phyloP scores from a whole-genome alignment of 1,284 basidiomycete genomes.

The Ganoderma multipileum region DNA sequence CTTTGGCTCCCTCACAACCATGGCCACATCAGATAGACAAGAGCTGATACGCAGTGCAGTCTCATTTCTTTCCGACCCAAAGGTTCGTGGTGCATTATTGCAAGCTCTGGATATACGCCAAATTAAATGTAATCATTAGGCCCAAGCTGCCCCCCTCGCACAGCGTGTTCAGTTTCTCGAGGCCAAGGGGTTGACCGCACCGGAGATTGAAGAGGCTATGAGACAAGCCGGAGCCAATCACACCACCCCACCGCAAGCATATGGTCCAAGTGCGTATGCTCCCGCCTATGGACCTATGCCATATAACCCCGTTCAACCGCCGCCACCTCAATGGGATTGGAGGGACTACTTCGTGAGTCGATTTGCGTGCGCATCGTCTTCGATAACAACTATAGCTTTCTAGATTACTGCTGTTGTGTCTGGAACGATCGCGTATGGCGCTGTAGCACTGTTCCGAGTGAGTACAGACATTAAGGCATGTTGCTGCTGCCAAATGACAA shows the following conservation, averaged over 20 bases:
- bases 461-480: slow-evolving; percentile 28
- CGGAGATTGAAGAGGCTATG: slow-evolving; percentile 91
- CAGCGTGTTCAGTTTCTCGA: slow-evolving; percentile 94
- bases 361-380: background rate
- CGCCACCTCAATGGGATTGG: slow-evolving; percentile 81
- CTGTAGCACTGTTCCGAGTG: slow-evolving; percentile 86
- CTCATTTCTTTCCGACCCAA: slow-evolving; percentile 80
- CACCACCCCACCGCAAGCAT: slow-evolving; percentile 29
- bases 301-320: slow-evolving; percentile 48
- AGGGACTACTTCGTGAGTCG: slow-evolving; percentile 89
- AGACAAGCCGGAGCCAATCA: slow-evolving; percentile 58
- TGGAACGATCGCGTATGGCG: slow-evolving; percentile 88
- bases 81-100: slow-evolving; percentile 49
- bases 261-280: slow-evolving; percentile 40
- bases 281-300: slow-evolving; percentile 51
- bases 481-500: slow-evolving; percentile 10
- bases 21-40: slow-evolving; percentile 64
- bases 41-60: slow-evolving; percentile 85
- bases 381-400: background rate
- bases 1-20: slow-evolving; percentile 31
- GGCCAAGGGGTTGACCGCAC: slow-evolving; percentile 86
- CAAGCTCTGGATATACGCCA: background rate
- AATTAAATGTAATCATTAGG: slow-evolving; percentile 46
- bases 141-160: slow-evolving; percentile 78
- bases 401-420: slow-evolving; percentile 96